Conservation (phyloP, 1,284 basidiomycete genomes). For the Gymnopus androsaceus region DNA sequence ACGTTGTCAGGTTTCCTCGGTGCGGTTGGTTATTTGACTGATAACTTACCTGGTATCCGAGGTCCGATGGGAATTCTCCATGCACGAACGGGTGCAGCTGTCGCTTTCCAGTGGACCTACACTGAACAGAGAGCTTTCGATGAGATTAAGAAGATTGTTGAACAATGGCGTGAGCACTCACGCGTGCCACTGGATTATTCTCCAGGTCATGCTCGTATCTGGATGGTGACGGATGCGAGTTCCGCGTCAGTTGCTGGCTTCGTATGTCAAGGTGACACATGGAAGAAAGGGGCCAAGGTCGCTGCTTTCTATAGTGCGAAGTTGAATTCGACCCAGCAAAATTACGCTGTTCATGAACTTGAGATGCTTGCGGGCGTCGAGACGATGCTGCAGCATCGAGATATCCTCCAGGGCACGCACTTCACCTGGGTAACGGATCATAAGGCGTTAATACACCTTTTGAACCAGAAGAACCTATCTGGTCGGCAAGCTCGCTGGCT, state of each 20-base stretch:
- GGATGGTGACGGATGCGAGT: conserved; percentile 27
- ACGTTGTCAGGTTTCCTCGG: conserved; percentile 26
- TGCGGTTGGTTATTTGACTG: conserved; percentile 24
- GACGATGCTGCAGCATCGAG: conserved; percentile 25
- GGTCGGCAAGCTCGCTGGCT: conserved; percentile 33
- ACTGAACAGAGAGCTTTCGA: conserved; percentile 32
- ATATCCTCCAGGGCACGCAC: conserved; percentile 23
- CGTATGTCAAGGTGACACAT: conserved; percentile 24
- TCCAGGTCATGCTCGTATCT: conserved; percentile 17
- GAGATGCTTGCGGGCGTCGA: conserved; percentile 32
- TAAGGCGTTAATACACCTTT: conserved; percentile 27
- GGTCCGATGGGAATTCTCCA: conserved; percentile 29
- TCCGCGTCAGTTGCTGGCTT: conserved; percentile 22
- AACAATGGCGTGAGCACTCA: conserved; percentile 16
- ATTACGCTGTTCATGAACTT: conserved; percentile 26
- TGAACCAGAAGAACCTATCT: conserved; percentile 28
- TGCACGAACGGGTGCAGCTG: conserved; percentile 16
- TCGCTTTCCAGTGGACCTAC: conserved; percentile 25
- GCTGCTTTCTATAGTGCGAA: conserved; percentile 34
- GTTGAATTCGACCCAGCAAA: conserved; percentile 23
- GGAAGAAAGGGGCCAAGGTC: conserved; percentile 18
- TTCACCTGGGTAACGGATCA: conserved; percentile 36
- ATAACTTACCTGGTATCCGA: conserved; percentile 21
- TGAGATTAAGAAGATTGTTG: conserved; percentile 23
- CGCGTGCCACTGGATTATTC: conserved; percentile 25